Evolutionary conservation across 2,329 filamentous ascomycete species (phyloP), one percentile per base, ranked within the genome.

Genomic region (Fusarium napiforme): DNA sequence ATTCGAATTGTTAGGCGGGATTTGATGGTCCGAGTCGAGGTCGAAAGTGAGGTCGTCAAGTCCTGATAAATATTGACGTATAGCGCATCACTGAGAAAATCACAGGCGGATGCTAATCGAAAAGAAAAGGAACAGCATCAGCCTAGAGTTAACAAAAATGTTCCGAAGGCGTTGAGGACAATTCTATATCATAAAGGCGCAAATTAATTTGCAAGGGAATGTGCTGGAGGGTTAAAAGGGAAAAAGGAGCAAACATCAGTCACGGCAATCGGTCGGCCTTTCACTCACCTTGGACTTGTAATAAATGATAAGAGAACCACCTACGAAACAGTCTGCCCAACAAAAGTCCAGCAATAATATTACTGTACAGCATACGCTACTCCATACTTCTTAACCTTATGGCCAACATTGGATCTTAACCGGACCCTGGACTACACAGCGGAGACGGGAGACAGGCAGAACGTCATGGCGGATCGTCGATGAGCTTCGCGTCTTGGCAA

Each of bases 381-480:
- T 71, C 61, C 62, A 71, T 73, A 69, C 66, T 61, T 66, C 28
- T 60, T 67, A 65, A 65, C 60, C 50, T 65, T 71, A 50, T 49
- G 50, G 60, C 70, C 56, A 71, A 65, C 53, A 50, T 67, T 66
- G 61, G 60, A 73, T 67, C 71, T 69, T 50, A 42, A 59, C 46
- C 50, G 57, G 52, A 65, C 66, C 67, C 67, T 69, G 67, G 65
- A 59, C 64, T 67, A 63, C 59, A 61, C 64, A 64, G 69, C 69
- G 70, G 70, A 59, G 60, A 56, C 39, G 21, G 21, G 42, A 39
- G 45, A 32, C 50, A 67, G 62, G 46, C 23, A 64, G 60, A 50
- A 57, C 71, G 71, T 74, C 71, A 74, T 74, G 67, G 61, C 71
- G 52, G 71, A 72, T 74, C 71, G 67, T 62, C 71, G 68, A 74